Evolutionary conservation across 768 basidiomycete genomes (phyloP).

Genomic region (Lactarius deliciosus): DNA sequence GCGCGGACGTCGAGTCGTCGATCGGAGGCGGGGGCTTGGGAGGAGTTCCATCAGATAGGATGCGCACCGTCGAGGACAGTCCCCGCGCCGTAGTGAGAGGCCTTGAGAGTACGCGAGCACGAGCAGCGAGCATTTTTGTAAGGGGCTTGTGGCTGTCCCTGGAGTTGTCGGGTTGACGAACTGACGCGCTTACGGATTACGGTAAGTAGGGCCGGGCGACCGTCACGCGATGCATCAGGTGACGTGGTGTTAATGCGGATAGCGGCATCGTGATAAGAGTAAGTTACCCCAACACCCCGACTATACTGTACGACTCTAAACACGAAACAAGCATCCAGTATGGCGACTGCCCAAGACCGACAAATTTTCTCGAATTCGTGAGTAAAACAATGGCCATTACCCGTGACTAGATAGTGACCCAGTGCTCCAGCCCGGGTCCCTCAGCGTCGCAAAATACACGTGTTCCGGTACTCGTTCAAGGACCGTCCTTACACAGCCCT

Average conservation of each 20-base stretch:
- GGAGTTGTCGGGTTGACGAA: neutral
- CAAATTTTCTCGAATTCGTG: neutral
- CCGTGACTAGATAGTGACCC: neutral
- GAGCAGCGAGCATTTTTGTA: conserved; percentile 23
- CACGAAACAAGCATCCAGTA: neutral
- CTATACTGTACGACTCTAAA: neutral
- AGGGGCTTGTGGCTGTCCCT: neutral
- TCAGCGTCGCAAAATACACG: neutral
- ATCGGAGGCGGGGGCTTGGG: conserved; percentile 78
- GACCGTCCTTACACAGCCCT: neutral
- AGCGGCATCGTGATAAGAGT: neutral
- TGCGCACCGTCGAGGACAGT: conserved; percentile 31
- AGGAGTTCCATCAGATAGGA: conserved; percentile 32
- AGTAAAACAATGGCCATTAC: neutral
- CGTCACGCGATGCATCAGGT: too few species aligned
- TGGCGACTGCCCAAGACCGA: neutral
- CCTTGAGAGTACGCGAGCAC: conserved; percentile 13
- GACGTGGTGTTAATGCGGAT: too few species aligned
- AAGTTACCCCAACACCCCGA: neutral
- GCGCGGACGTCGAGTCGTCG: conserved; percentile 91
- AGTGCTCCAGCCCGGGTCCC: neutral
- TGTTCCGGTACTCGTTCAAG: neutral
- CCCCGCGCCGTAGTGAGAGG: conserved; percentile 27
- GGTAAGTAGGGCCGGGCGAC: too few species aligned
- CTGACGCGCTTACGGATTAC: too few species aligned